phyloP scores from a whole-genome alignment of 1,284 basidiomycete genomes.

The Coniophora puteana region DNA sequence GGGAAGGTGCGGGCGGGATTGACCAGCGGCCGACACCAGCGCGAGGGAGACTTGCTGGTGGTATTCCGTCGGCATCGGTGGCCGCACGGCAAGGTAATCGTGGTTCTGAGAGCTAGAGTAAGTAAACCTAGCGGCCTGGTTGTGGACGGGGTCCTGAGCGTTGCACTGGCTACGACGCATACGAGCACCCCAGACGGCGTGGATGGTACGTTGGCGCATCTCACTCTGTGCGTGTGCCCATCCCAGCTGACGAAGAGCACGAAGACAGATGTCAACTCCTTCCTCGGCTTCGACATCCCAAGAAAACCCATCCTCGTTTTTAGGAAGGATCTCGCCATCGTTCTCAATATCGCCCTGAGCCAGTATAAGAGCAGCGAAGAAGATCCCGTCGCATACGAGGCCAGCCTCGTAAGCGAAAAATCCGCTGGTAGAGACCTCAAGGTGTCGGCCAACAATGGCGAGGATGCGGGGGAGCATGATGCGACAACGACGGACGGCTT shows the following conservation, averaged over 20 bases:
- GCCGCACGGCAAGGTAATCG: too few species aligned
- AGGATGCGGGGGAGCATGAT: conserved; percentile 55
- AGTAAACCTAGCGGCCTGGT: conserved; percentile 7
- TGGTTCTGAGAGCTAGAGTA: conserved; percentile 16
- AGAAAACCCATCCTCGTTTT: conserved; percentile 41
- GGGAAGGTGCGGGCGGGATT: conserved; percentile 24
- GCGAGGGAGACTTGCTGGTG: conserved; percentile 20
- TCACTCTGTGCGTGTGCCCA: conserved; percentile 78
- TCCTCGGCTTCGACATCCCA: conserved; percentile 56
- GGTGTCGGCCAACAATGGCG: conserved; percentile 56
- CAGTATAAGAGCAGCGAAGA: conserved; percentile 73
- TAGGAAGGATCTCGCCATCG: conserved; percentile 32
- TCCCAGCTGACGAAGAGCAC: conserved; percentile 71
- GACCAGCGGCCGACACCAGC: conserved; percentile 26
- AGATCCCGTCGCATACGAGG: conserved; percentile 75
- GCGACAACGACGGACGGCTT: conserved; percentile 47
- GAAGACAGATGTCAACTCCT: conserved; percentile 66
- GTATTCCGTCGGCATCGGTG: background rate
- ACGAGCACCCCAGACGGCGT: conserved; percentile 58
- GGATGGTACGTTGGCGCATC: conserved; percentile 62
- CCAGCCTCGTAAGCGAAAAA: conserved; percentile 83
- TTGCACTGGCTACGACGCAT: too few species aligned
- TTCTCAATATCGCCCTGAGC: conserved; percentile 50
- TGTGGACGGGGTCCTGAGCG: conserved; percentile 11
- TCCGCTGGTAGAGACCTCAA: conserved; percentile 35